phyloP scores from a whole-genome alignment of 257 asterid genomes.

The Nicotiana noctiflora region DNA sequence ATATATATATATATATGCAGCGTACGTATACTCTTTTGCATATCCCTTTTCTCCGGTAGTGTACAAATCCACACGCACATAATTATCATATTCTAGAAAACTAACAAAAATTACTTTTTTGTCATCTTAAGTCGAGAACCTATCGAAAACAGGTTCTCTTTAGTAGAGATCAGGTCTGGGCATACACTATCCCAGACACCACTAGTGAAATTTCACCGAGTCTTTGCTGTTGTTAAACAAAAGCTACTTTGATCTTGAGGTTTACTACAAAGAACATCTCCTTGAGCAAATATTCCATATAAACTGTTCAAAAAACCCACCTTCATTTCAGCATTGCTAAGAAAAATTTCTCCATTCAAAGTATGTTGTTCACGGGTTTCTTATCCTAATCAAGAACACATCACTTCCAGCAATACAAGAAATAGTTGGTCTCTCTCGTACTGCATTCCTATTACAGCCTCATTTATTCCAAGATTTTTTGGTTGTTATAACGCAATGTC shows the following conservation, averaged over 20 bases:
- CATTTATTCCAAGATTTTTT: too few species aligned
- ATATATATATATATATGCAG: too few species aligned
- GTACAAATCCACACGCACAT: background rate
- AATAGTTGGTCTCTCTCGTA: background rate
- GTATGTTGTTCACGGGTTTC: background rate
- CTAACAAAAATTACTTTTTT: background rate
- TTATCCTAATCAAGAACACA: background rate
- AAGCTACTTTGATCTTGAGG: background rate
- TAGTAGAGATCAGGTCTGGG: too few species aligned
- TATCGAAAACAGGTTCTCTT: too few species aligned
- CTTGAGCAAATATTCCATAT: background rate
- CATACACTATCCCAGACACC: too few species aligned
- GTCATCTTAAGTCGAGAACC: too few species aligned
- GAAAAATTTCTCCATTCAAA: background rate
- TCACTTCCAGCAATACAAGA: background rate
- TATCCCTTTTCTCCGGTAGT: background rate
- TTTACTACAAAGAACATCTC: background rate
- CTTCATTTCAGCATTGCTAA: background rate
- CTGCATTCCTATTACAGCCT: background rate
- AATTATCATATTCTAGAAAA: background rate
- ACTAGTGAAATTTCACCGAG: too few species aligned
- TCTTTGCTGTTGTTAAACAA: too few species aligned
- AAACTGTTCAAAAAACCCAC: background rate
- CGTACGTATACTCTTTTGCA: background rate
- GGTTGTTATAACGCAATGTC: too few species aligned